These are phyloP conservation scores for Nitzschia putrida DNA, from an alignment of 108 stramenopile genomes.

Conservation along the genomic window DNA sequence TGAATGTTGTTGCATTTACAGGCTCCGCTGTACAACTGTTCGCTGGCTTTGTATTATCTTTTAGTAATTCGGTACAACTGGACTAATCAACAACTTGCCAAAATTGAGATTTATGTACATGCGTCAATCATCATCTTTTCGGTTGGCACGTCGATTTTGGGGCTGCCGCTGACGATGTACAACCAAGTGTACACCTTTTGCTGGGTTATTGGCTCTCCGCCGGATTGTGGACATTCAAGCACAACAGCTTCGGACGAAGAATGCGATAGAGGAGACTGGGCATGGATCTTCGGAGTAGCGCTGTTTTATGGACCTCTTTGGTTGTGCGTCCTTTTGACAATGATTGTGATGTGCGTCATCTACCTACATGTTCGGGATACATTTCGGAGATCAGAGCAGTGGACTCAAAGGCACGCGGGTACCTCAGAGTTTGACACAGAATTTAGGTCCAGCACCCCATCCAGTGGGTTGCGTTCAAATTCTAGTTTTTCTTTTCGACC, in stretches of 20 bases:
- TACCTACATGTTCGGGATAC: slow-evolving; percentile 23
- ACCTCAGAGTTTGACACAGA: too few relatives aligned
- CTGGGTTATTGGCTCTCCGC: slow-evolving; percentile 39
- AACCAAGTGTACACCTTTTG: slow-evolving; percentile 34
- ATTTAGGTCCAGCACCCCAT: too few relatives aligned
- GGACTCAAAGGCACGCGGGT: background rate
- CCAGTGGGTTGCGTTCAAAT: too few relatives aligned
- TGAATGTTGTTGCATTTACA: background rate
- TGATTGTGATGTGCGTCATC: slow-evolving; percentile 22
- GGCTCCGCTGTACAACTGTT: slow-evolving; percentile 42
- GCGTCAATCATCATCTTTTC: slow-evolving; percentile 23
- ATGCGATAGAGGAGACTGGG: slow-evolving; percentile 40
- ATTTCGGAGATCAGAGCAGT: background rate
- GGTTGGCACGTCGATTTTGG: slow-evolving; percentile 28
- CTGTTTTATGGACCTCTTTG: slow-evolving; percentile 47
- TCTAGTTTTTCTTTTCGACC: too few relatives aligned
- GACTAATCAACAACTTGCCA: slow-evolving; percentile 25
- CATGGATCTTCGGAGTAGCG: slow-evolving; percentile 35
- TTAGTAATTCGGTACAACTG: slow-evolving; percentile 44
- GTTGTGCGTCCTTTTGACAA: slow-evolving; percentile 26
- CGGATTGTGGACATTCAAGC: slow-evolving; percentile 30
- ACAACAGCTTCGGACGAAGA: slow-evolving; percentile 5
- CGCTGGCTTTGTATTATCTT: slow-evolving; percentile 47
- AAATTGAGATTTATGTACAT: slow-evolving; percentile 29
- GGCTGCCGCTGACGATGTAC: slow-evolving; percentile 33